phyloP scores from a whole-genome alignment of 2,329 filamentous ascomycete species.

The Aspergillus latus region DNA sequence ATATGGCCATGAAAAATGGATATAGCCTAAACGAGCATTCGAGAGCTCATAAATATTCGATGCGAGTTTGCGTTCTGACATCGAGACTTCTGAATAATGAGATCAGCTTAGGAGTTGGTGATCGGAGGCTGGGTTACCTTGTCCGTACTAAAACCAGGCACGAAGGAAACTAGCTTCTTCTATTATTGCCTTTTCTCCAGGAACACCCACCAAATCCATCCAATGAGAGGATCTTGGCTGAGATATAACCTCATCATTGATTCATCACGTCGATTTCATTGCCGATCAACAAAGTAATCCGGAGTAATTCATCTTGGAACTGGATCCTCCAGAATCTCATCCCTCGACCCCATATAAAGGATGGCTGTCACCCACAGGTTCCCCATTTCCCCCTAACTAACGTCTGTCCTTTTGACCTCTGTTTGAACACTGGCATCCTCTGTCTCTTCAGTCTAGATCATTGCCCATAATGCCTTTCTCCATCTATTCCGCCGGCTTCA shows the following conservation, averaged over 20 bases:
- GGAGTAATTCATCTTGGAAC: neutral
- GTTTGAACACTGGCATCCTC: neutral
- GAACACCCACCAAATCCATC: neutral
- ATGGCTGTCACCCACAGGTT: neutral
- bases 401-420: neutral
- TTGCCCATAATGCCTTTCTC: conserved; percentile 1
- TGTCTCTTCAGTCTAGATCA: neutral
- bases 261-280: neutral
- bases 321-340: too few species aligned
- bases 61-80: too few species aligned
- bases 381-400: neutral
- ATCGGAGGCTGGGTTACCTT: neutral
- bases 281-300: neutral
- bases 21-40: too few species aligned
- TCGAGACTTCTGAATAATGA: too few species aligned
- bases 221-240: neutral
- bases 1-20: too few species aligned
- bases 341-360: neutral
- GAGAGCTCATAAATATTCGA: too few species aligned
- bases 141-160: neutral
- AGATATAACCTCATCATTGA: neutral
- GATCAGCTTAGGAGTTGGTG: neutral
- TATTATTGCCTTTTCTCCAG: conserved; percentile 3
- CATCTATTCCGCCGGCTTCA: neutral
- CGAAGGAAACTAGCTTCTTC: conserved; percentile 6